Evolutionary conservation across 371 early-diverging fungal species (phyloP).

Genomic region (Mortierella sp.): DNA sequence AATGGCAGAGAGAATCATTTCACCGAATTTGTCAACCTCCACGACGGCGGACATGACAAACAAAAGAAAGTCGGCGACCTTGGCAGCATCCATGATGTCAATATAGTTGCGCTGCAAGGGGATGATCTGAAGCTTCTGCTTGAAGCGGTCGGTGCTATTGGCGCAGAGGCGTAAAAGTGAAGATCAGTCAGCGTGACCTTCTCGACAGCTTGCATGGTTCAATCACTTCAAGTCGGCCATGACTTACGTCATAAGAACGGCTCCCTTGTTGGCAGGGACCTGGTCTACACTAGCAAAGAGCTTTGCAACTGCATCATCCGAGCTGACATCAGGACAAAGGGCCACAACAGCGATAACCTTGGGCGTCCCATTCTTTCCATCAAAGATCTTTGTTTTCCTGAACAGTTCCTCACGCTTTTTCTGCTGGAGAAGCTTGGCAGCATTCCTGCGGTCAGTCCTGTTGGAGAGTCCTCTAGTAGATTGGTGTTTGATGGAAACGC

Average conservation of each 20-base stretch:
- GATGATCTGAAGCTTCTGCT: slow-evolving; percentile 86
- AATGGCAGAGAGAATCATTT: slow-evolving; percentile 79
- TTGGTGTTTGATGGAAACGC: slow-evolving; percentile 66
- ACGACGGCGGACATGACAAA: slow-evolving; percentile 87
- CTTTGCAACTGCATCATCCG: slow-evolving; percentile 62
- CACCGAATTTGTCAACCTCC: slow-evolving; percentile 94
- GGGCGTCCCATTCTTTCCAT: slow-evolving; percentile 84
- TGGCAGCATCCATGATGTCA: slow-evolving; percentile 88
- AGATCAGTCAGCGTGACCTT: not conserved
- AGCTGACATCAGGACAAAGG: slow-evolving; percentile 83
- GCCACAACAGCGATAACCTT: slow-evolving; percentile 88
- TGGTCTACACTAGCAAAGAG: slow-evolving; percentile 67
- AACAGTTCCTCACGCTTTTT: slow-evolving; percentile 82
- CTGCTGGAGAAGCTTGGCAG: slow-evolving; percentile 82
- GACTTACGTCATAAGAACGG: slow-evolving; percentile 54
- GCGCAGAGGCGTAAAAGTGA: not conserved
- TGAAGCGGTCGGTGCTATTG: slow-evolving; percentile 73
- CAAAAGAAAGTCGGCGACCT: slow-evolving; percentile 90
- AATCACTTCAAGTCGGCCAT: not conserved
- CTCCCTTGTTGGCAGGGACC: slow-evolving; percentile 51
- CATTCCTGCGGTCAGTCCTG: slow-evolving; percentile 87
- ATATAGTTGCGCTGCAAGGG: slow-evolving; percentile 72
- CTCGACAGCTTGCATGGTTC: not conserved
- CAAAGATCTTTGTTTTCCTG: slow-evolving; percentile 79
- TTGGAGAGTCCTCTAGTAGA: slow-evolving; percentile 55